These are phyloP conservation scores for Pezicula radicicola DNA, from an alignment of 2,329 filamentous ascomycete genomes.

Conservation along the genomic window DNA sequence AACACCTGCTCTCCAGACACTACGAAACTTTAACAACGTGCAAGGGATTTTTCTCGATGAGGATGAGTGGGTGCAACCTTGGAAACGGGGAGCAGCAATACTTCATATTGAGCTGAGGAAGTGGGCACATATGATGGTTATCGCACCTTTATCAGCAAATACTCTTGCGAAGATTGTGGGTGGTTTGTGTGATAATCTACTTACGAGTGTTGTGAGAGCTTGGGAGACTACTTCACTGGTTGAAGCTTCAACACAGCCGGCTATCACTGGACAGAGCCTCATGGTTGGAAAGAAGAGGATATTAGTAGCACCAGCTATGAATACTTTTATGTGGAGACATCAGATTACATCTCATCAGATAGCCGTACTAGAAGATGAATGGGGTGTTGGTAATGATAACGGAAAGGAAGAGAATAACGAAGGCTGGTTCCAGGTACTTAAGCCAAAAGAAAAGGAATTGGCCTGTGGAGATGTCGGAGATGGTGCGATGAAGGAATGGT, in stretches of 20 bases:
- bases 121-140: slow-evolving; percentile 76
- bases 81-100: slow-evolving; percentile 76
- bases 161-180: slow-evolving; percentile 78
- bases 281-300: slow-evolving; percentile 57
- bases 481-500: slow-evolving; percentile 83
- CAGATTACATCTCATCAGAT: slow-evolving; percentile 76
- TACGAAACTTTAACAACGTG: slow-evolving; percentile 65
- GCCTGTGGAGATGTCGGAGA: slow-evolving; percentile 83
- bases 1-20: slow-evolving; percentile 64
- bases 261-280: not conserved
- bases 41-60: slow-evolving; percentile 78
- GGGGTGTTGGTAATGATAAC: slow-evolving; percentile 59
- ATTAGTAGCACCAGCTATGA: slow-evolving; percentile 80
- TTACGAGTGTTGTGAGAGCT: slow-evolving; percentile 73
- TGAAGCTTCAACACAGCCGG: slow-evolving; percentile 1
- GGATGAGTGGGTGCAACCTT: slow-evolving; percentile 81
- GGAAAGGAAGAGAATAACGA: slow-evolving; percentile 49
- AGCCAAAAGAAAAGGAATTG: slow-evolving; percentile 71
- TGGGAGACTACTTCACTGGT: slow-evolving; percentile 65
- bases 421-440: slow-evolving; percentile 69
- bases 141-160: slow-evolving; percentile 83
- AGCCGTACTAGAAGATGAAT: slow-evolving; percentile 66
- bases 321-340: slow-evolving; percentile 86
- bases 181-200: slow-evolving; percentile 74
- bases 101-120: slow-evolving; percentile 86